phyloP scores from a whole-genome alignment of 768 basidiomycete genomes.

The Mycena sanguinolenta region DNA sequence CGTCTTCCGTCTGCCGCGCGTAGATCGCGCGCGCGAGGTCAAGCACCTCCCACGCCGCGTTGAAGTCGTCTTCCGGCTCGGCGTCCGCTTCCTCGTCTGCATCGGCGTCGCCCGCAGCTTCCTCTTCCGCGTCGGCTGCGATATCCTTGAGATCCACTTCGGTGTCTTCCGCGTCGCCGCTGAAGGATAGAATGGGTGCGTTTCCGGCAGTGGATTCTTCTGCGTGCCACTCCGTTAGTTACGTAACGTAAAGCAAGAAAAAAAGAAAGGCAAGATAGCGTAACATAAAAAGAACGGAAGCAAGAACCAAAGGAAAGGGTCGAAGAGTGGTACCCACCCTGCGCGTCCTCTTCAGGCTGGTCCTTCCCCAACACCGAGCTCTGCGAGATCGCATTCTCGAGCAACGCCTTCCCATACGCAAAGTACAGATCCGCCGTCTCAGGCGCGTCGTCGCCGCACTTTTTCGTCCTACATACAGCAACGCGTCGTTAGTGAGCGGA shows the following conservation, averaged over 20 bases:
- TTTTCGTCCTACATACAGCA: constrained; percentile 73
- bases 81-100: constrained; percentile 66
- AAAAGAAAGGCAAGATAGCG: constrained; percentile 6
- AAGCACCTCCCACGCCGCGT: constrained; percentile 97
- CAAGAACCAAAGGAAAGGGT: constrained; percentile 15
- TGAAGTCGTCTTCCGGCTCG: constrained; percentile 97
- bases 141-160: constrained; percentile 53
- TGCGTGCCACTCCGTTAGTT: neutral
- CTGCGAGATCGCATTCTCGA: constrained; percentile 92
- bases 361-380: constrained; percentile 92
- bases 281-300: no score
- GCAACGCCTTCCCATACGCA: constrained; percentile 90
- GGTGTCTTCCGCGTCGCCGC: constrained; percentile 83
- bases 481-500: constrained; percentile 34
- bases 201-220: constrained; percentile 46
- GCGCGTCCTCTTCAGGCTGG: constrained; percentile 64
- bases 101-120: constrained; percentile 58
- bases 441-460: constrained; percentile 84
- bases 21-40: constrained; percentile 93
- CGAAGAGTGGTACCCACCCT: constrained; percentile 30
- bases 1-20: constrained; percentile 69
- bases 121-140: constrained; percentile 61
- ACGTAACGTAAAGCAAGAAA: neutral
- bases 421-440: constrained; percentile 92
- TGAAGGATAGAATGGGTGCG: constrained; percentile 81